Evolutionary conservation across 2,329 filamentous ascomycete genomes (phyloP).

Genomic region (Allantophomopsis lycopodina): DNA sequence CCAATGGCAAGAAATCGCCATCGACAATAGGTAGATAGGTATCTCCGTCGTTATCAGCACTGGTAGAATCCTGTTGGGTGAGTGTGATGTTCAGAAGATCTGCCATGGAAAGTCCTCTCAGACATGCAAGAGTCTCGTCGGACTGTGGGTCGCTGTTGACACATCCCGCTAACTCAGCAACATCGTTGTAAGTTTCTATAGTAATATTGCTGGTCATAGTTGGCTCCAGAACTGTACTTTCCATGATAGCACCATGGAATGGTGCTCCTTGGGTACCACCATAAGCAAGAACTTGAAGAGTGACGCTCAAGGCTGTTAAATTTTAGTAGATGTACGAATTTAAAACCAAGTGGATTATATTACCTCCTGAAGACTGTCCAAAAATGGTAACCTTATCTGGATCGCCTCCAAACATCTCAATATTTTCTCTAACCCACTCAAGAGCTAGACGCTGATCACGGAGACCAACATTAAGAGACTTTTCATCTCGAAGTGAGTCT

Average conservation of each 20-base stretch:
- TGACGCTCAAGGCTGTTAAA: constrained; percentile 25
- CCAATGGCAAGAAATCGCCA: constrained; percentile 31
- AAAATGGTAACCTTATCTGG: constrained; percentile 39
- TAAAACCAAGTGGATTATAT: constrained; percentile 27
- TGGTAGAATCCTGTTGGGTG: constrained; percentile 24
- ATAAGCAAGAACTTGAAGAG: constrained; percentile 33
- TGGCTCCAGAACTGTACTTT: constrained; percentile 35
- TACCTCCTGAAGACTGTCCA: constrained; percentile 41
- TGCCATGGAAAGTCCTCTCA: constrained; percentile 27
- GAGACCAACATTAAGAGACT: constrained; percentile 21
- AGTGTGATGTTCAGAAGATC: constrained; percentile 28
- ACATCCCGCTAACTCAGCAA: constrained; percentile 29
- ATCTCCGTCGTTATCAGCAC: constrained; percentile 33
- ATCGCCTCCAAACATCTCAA: constrained; percentile 44
- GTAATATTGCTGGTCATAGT: constrained; percentile 34
- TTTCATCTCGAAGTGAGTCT: constrained; percentile 22
- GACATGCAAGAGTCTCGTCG: constrained; percentile 27
- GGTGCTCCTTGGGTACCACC: constrained; percentile 26
- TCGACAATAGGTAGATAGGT: constrained; percentile 35
- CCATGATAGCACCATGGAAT: constrained; percentile 30
- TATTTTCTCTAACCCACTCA: constrained; percentile 43
- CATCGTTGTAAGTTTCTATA: constrained; percentile 26
- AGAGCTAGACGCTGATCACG: constrained; percentile 43
- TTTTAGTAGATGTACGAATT: constrained; percentile 11
- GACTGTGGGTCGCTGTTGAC: constrained; percentile 25